Conservation (phyloP, 2,329 filamentous ascomycete species). For the Fusarium citri region DNA sequence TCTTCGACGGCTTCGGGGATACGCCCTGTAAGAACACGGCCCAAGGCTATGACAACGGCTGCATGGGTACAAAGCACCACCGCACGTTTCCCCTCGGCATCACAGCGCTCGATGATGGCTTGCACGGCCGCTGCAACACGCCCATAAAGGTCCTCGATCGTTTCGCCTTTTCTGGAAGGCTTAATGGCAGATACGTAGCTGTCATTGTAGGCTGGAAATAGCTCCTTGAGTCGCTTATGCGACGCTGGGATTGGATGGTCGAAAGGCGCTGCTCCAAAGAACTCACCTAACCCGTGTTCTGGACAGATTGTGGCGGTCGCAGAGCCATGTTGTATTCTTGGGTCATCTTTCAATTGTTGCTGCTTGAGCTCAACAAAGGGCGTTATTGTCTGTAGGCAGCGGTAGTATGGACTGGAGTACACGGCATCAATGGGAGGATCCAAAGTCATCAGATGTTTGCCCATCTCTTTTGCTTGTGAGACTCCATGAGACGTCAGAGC, state of each 20-base stretch:
- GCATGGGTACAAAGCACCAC: slow-evolving; percentile 91
- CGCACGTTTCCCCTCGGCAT: slow-evolving; percentile 74
- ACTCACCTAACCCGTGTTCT: slow-evolving; percentile 78
- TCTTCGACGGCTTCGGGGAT: slow-evolving; percentile 77
- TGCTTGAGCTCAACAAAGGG: slow-evolving; percentile 69
- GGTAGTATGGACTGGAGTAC: slow-evolving; percentile 88
- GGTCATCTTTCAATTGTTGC: slow-evolving; percentile 29
- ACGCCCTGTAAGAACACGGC: slow-evolving; percentile 80
- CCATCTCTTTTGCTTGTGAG: slow-evolving; percentile 83
- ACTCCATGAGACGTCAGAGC: slow-evolving; percentile 89
- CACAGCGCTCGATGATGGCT: slow-evolving; percentile 77
- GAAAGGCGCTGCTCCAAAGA: slow-evolving; percentile 90
- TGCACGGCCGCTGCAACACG: slow-evolving; percentile 78
- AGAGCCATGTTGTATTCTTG: slow-evolving; percentile 10
- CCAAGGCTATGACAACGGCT: slow-evolving; percentile 87
- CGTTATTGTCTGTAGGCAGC: slow-evolving; percentile 85
- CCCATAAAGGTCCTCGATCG: slow-evolving; percentile 81
- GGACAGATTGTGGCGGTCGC: slow-evolving; percentile 59
- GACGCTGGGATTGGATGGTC: slow-evolving; percentile 83
- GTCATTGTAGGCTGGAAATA: slow-evolving; percentile 74
- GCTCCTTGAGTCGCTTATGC: slow-evolving; percentile 67
- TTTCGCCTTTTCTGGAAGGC: slow-evolving; percentile 80
- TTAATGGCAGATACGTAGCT: slow-evolving; percentile 71
- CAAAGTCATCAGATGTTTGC: slow-evolving; percentile 68
- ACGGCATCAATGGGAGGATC: slow-evolving; percentile 78